phyloP scores from a whole-genome alignment of 345 rosid species.

The Heritiera fomes region DNA sequence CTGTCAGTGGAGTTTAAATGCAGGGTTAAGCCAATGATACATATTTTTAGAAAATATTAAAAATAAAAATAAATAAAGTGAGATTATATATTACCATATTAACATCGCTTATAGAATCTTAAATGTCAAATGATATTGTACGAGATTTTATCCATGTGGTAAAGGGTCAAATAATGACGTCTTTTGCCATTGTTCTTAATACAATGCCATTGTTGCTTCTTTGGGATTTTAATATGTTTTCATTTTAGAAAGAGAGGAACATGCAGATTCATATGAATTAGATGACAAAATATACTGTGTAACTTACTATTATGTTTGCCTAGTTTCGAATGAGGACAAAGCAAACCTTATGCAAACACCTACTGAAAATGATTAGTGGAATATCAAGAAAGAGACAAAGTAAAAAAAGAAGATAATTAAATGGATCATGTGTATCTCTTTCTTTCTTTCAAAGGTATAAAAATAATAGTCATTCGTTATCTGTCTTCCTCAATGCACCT shows the following conservation, averaged over 20 bases:
- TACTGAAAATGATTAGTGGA: not conserved
- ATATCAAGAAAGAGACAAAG: not conserved
- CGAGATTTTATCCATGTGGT: too few relatives aligned
- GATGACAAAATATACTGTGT: not conserved
- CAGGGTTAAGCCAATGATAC: too few relatives aligned
- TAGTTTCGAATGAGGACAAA: not conserved
- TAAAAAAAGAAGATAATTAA: not conserved
- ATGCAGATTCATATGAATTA: constrained; percentile 18
- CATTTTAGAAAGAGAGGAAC: not conserved
- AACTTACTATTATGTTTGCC: not conserved
- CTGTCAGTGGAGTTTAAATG: too few relatives aligned
- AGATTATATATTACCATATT: too few relatives aligned
- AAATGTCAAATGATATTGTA: too few relatives aligned
- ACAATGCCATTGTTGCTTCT: not conserved
- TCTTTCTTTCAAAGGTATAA: not conserved
- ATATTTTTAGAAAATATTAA: too few relatives aligned
- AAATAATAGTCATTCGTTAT: not conserved
- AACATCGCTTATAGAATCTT: too few relatives aligned
- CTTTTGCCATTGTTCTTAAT: not conserved
- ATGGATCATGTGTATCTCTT: not conserved
- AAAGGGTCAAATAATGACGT: not conserved
- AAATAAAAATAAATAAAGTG: too few relatives aligned
- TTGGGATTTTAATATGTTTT: not conserved
- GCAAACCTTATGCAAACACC: not conserved
- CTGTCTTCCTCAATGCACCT: not conserved